These are phyloP conservation scores for Leishmania tarentolae DNA, from an alignment of 208 protist species.

Conservation along the genomic window DNA sequence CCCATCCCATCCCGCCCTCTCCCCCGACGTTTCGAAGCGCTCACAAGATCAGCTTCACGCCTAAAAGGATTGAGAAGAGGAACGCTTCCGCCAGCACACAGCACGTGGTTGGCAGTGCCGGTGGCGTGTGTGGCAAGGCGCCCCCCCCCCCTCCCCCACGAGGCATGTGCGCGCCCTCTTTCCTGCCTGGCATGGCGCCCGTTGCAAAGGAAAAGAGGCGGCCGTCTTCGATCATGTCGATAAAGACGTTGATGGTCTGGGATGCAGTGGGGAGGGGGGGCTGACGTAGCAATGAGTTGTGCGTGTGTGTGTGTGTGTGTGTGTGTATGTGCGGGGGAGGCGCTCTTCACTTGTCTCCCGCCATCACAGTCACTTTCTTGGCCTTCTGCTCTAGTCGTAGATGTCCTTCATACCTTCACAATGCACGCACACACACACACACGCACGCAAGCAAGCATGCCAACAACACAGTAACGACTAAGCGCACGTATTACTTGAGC, in stretches of 20 bases:
- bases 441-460: background rate
- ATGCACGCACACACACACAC: background rate
- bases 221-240: background rate
- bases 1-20: no score
- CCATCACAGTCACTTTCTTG: background rate
- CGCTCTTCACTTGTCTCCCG: background rate
- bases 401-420: background rate
- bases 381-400: background rate
- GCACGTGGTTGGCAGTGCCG: background rate
- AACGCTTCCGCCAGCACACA: background rate
- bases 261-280: background rate
- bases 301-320: conserved; percentile 10
- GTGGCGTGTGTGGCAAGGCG: background rate
- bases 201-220: background rate
- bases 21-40: background rate
- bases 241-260: background rate
- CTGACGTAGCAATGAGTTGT: background rate
- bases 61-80: background rate
- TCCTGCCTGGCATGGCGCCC: background rate
- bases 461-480: background rate
- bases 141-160: background rate
- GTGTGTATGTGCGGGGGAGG: background rate
- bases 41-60: background rate
- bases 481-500: no score
- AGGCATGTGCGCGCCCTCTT: background rate